Evolutionary conservation across 1,284 basidiomycete genomes (phyloP), one percentile per base, ranked within the genome.

Genomic region (Marasmius oreades): DNA sequence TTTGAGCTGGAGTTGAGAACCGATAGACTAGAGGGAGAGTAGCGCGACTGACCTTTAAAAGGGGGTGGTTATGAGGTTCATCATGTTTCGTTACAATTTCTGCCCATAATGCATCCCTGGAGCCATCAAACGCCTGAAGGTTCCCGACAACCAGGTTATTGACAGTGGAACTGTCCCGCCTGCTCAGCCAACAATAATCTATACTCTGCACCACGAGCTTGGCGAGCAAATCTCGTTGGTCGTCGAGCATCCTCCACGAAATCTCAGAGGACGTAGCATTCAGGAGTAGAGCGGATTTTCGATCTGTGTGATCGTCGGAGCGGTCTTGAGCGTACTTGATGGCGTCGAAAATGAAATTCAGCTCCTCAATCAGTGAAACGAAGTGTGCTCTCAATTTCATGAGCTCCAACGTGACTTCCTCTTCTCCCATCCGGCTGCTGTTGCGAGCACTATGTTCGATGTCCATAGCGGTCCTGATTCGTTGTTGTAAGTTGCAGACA

Each of bases 211-310:
- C 82, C 16, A 91, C 88, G 48, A 98, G 78, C 72, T 98, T 97
- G 28, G 93, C 88, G 1, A 98, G 78, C 31, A 95, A 79, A 52
- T 88, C 82, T 44, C 80, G 80, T 36, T 82, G 72, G 55, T 87
- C 80, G 61, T 93, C 91, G 34, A 97, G 75, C 93, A 99, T 97
- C 62, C 85, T 84, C 95, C 95, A 99, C 0, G 92, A 93, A 52
- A 99, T 87, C 67, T 95, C 91, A 8, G 88, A 84, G 0, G 94
- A 93, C 5, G 86, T 86, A 0, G 93, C 86, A 62, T 92, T 88
- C 23, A 98, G 72, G 42, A 92, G 81, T 37, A 95, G 77, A 1
- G 93, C 92, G 0, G 90, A 92, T 64, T 93, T 90, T 59, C 88
- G 85, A 58, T 90, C 90, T 11, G 85, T 74, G 46, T 80, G 77